Conservation (phyloP, 2,329 filamentous ascomycete species). For the Fusarium irregulare region DNA sequence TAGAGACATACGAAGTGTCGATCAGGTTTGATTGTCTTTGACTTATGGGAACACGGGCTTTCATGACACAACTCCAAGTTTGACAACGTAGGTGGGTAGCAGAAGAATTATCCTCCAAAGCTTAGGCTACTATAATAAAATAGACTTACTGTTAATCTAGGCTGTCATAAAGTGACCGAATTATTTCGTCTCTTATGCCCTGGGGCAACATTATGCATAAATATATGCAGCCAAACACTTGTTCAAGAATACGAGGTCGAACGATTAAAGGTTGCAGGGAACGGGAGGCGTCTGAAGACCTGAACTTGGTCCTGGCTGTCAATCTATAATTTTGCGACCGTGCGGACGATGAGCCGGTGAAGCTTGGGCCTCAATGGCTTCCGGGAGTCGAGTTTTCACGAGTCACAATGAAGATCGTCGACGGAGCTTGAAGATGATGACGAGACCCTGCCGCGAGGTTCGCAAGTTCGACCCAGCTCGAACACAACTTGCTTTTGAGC, state of each 20-base stretch:
- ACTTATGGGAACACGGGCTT: not conserved
- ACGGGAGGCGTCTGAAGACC: not conserved
- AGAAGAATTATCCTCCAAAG: too few species aligned
- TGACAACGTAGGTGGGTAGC: too few species aligned
- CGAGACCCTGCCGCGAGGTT: not conserved
- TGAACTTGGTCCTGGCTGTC: not conserved
- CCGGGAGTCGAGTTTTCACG: conserved; percentile 14
- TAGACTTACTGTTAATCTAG: too few species aligned
- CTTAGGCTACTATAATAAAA: too few species aligned
- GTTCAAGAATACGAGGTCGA: not conserved
- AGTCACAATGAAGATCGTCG: not conserved
- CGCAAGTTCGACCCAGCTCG: not conserved
- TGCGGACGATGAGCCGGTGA: conserved; percentile 8
- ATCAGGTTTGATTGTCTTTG: not conserved
- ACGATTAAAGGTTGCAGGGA: not conserved
- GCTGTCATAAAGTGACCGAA: too few species aligned
- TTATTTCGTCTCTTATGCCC: too few species aligned
- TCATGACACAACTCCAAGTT: not conserved
- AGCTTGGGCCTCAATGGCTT: conserved; percentile 28
- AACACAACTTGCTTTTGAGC: not conserved
- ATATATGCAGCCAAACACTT: not conserved
- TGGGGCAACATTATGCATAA: not conserved
- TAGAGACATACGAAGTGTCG: not conserved
- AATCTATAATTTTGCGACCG: conserved; percentile 3
- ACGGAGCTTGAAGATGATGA: not conserved